Base-by-base conservation (phyloP, 495 filamentous ascomycete genomes). In the Penicillium daleae region DNA sequence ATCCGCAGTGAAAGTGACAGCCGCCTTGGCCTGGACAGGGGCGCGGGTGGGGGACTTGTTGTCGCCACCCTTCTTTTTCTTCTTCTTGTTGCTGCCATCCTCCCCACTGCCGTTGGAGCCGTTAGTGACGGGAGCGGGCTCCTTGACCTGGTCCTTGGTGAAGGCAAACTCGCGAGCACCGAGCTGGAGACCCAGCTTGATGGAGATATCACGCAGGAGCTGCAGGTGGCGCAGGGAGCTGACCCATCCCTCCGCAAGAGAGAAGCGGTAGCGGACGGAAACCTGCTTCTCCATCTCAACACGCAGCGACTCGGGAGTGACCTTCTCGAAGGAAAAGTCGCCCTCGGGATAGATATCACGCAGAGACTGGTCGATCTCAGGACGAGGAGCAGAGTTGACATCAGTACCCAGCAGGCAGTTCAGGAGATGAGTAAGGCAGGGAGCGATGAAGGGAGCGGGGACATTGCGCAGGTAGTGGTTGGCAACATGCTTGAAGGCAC, bases 101-200 rank as follows among this genome's bases (percentile, higher is more conserved):
- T 83, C 77, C 19, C 69, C 70, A 26, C 66, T 63, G n/a, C 71
- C 70, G 37, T 77, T 67, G 66, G 72, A 69, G 46, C 79, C 82
- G 64, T 83, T 85, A 48, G 65, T 57, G 40, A 73, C 71, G 27
- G 80, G 72, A 22, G 73, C 65, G 54, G 69, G 73, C 50, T 72
- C 73, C 44, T 75, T 69, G 31, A 79, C 76, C 48, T 79, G 70
- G 24, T 71, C 71, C 64, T 80, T 83, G 51, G 74, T 74, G 75
- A 97, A 99, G 35, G 80, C 75, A 73, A 93, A 98, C 17, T 93
- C 87, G 74, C 89, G 94, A 56, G 86, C 86, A 68, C 87, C 88
- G 42, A 99, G 73, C 82, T 99, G 96, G 40, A 98, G 78, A 67
- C 96, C 96, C 56, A 97, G 82, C 79, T 96, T 97, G 75, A 97